Base-by-base conservation (phyloP, 1,284 basidiomycete species). In the Phylloporus sp. region DNA sequence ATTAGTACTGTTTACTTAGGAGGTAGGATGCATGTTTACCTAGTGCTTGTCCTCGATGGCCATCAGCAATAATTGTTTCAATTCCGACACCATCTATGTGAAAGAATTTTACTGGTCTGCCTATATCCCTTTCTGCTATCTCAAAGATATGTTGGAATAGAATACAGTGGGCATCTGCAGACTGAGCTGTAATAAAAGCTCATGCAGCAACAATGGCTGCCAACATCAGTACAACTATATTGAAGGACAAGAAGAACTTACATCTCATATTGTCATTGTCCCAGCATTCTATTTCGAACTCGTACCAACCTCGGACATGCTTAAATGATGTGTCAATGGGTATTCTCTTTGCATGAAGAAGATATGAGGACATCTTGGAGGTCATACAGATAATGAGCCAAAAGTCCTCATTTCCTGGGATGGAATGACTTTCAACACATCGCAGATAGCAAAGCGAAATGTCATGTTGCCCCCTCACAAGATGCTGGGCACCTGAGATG, bases 41-140 rank as follows among this genome's bases (percentile, higher is more conserved):
- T 11, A 65, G 34, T 37, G 61, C 61, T 56, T 63, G 64, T 0
- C 53, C 62, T 2, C 18, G 4, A 18, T 61, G 61, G 13, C 52
- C 56, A 40, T 64, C 61, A n/a, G 57, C 64, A 29, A 65, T 3
- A 1, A 64, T 32, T 20, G 53, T 59, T 37, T 65, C 34, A 20
- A 65, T 63, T 0, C 64, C 61, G 0, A 2, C 13, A 2, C 57
- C 47, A 29, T 52, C 39, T 3, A 65, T 65, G 10, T 65, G 53
- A 15, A 17, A 28, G 24, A 63, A 59, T 6, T 2, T 0, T 2
- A 65, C 49, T 0, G 26, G 31, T 2, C 32, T 1, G 2, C 54
- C 37, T 1, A 53, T 59, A 26, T 63, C 64, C 18, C 20, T 8
- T 28, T 22, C 18, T 18, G 54, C 57, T 4, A 63, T 63, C 1